Evolutionary conservation across 2,329 filamentous ascomycete genomes (phyloP).

Genomic region (Xylaria sp.): DNA sequence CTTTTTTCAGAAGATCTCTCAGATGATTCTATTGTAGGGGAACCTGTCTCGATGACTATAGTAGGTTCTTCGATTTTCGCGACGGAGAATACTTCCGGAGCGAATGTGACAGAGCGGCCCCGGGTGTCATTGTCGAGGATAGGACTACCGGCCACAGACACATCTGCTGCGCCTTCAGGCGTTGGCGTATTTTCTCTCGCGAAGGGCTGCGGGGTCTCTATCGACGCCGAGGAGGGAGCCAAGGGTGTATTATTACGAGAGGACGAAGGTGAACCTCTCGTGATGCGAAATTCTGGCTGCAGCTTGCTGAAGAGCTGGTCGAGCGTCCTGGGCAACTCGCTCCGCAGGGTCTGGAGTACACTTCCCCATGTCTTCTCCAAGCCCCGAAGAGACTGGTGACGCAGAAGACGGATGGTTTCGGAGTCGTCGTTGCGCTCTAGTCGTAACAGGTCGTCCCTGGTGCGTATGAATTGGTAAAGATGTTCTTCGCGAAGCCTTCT

Average conservation of each 20-base stretch:
- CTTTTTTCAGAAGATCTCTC: conserved; percentile 17
- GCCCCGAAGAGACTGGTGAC: background rate
- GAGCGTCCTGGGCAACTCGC: conserved; percentile 20
- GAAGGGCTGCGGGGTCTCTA: background rate
- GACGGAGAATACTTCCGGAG: background rate
- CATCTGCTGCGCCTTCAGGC: background rate
- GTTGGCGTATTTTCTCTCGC: background rate
- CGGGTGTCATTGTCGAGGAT: background rate
- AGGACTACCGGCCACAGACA: background rate
- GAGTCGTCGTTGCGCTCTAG: conserved; percentile 5
- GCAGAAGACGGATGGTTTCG: conserved; percentile 11
- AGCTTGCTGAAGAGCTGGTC: conserved; percentile 25
- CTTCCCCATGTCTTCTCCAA: conserved; percentile 19
- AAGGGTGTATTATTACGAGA: background rate
- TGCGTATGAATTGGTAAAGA: conserved; percentile 11
- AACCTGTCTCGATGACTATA: background rate
- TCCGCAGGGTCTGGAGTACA: conserved; percentile 16
- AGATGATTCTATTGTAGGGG: background rate
- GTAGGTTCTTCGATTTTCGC: background rate
- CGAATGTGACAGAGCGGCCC: background rate
- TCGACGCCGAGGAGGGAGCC: background rate
- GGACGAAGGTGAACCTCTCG: background rate
- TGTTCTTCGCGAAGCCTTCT: conserved; percentile 25
- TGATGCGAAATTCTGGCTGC: conserved; percentile 16
- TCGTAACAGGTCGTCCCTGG: conserved; percentile 11